Conservation (phyloP, 768 basidiomycete species). For the Holtermannia corniformis region DNA sequence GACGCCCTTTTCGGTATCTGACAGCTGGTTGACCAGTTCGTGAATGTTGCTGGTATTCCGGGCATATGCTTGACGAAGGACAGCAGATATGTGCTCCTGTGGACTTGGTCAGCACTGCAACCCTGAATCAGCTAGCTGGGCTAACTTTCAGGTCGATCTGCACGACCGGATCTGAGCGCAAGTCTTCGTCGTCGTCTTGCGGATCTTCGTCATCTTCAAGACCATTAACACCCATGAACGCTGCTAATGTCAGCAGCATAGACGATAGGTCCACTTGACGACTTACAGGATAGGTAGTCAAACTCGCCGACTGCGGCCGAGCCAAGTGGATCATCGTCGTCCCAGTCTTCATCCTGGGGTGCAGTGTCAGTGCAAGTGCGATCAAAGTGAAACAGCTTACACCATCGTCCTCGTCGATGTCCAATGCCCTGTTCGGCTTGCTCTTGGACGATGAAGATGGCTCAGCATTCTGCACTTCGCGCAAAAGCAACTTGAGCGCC, state of each 20-base stretch:
- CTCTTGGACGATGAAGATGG: conserved; percentile 44
- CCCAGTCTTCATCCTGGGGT: conserved; percentile 86
- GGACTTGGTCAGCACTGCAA: neutral
- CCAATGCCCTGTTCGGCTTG: conserved; percentile 31
- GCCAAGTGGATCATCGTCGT: conserved; percentile 66
- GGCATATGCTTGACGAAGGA: conserved; percentile 39
- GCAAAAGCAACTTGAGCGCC: conserved; percentile 77
- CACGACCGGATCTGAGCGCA: conserved; percentile 74
- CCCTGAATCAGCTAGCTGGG: conserved; percentile 3
- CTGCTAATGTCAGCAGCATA: conserved; percentile 5
- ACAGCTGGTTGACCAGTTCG: conserved; percentile 28
- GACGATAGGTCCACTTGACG: neutral
- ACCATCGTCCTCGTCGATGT: conserved; percentile 44
- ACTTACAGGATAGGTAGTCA: conserved; percentile 58
- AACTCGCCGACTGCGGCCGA: conserved; percentile 59
- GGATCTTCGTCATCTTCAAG: conserved; percentile 66
- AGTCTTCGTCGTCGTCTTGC: conserved; percentile 72
- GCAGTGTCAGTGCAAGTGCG: conserved; percentile 1
- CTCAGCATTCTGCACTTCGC: conserved; percentile 69
- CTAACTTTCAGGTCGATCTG: conserved; percentile 69
- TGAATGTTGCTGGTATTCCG: conserved; percentile 35
- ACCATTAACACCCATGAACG: conserved; percentile 53
- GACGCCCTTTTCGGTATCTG: conserved; percentile 35
- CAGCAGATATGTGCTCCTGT: conserved; percentile 36
- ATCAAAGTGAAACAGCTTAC: conserved; percentile 10